Percentiles rank a stretch among this genome's conserved stretches.
Evolutionary conservation across 768 basidiomycete genomes (phyloP).

Genomic region (Coprinopsis marcescibilis): DNA sequence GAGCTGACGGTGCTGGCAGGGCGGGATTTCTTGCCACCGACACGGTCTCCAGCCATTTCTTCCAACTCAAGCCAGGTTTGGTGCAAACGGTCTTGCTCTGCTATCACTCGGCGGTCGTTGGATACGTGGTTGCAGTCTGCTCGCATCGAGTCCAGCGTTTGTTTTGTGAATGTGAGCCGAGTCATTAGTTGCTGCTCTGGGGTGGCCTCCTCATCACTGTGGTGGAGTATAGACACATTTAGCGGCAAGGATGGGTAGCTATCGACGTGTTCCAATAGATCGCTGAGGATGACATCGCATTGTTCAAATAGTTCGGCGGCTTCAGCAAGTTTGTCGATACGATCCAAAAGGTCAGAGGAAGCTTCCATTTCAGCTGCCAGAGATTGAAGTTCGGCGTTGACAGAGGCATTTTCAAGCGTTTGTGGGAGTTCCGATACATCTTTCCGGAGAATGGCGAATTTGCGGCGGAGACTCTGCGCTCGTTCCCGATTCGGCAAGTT

Average conservation of each 20-base stretch:
- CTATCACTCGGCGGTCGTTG: conserved; percentile 54
- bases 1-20: conserved; percentile 62
- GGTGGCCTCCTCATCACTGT: conserved; percentile 31
- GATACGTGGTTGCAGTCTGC: conserved; percentile 35
- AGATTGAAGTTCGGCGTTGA: conserved; percentile 57
- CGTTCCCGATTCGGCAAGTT: conserved; percentile 49
- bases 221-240: conserved; percentile 40
- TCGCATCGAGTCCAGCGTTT: conserved; percentile 42
- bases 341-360: conserved; percentile 42
- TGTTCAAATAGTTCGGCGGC: conserved; percentile 41
- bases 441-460: conserved; percentile 38
- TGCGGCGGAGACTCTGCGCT: conserved; percentile 38
- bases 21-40: conserved; percentile 56
- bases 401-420: conserved; percentile 30
- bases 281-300: conserved; percentile 77
- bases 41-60: conserved; percentile 72
- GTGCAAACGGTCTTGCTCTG: conserved; percentile 59
- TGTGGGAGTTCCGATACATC: conserved; percentile 45
- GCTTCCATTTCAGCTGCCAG: conserved; percentile 54
- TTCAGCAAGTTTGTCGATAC: conserved; percentile 49
- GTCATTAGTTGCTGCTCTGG: conserved; percentile 65
- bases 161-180: conserved; percentile 59
- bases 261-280: conserved; percentile 81
- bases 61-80: conserved; percentile 80
- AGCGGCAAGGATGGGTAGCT: conserved; percentile 67